Conservation (phyloP, 2,329 filamentous ascomycete genomes). For the Annulohypoxylon truncatum region DNA sequence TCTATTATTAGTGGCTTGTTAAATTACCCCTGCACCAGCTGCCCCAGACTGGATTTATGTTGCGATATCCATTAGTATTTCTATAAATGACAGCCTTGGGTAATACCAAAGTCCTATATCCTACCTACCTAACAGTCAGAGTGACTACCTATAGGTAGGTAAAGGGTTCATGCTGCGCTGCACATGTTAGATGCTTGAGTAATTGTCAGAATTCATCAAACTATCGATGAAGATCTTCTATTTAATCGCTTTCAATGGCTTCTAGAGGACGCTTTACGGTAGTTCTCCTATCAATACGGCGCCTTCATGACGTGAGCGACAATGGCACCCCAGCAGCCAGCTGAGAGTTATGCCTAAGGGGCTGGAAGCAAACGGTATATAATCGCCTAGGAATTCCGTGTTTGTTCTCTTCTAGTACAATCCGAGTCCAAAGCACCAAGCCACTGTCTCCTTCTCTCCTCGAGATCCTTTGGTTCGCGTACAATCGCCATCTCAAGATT, state of each 20-base stretch:
- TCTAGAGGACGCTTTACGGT: neutral
- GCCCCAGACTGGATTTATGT: conserved; percentile 9
- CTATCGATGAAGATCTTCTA: conserved; percentile 1
- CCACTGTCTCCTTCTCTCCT: neutral
- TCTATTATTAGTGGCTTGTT: neutral
- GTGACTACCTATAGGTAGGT: neutral
- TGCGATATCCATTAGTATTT: conserved; percentile 9
- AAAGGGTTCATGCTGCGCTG: conserved; percentile 7
- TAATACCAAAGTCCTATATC: conserved; percentile 1
- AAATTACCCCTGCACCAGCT: neutral
- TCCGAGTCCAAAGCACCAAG: neutral
- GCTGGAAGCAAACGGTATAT: conserved; percentile 5
- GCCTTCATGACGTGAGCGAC: conserved; percentile 15
- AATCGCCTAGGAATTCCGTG: neutral
- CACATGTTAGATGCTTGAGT: neutral
- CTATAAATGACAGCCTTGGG: neutral
- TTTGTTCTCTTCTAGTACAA: neutral
- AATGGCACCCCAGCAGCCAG: neutral
- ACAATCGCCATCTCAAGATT: neutral
- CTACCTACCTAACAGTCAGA: neutral
- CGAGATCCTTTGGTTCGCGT: neutral
- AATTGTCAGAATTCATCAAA: neutral
- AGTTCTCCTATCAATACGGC: neutral
- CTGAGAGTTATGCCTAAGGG: neutral
- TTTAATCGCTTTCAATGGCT: neutral